Evolutionary conservation across 768 basidiomycete species (phyloP), one percentile per base, ranked within the genome.

Genomic region (Podaxis pistillaris): DNA sequence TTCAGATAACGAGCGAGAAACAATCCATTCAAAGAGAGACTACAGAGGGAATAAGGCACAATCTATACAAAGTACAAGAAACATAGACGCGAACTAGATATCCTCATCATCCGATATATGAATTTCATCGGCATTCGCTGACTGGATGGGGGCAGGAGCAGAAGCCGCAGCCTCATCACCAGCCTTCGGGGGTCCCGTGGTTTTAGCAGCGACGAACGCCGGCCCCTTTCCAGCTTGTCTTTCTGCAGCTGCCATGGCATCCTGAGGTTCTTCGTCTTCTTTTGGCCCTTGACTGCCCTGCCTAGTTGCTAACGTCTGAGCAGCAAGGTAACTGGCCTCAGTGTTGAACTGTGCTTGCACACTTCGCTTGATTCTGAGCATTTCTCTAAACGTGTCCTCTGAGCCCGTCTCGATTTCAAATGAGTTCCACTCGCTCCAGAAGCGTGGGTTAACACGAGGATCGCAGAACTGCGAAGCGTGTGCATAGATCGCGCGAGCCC

Each of bases 321-420:
- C 96, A 7, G 93, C 93, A 60, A 97, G 79, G 74, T 94, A 96
- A 49, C 90, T 91, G 51, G 90, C 91, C 75, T 98, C 96, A 2
- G 97, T 99, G 74, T 99, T 98, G 82, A 97, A 99, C 71, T 95
- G 93, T 28, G 96, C 95, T 75, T 99, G 97, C 15, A 99, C 97
- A 68, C 96, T 95, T 62, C 97, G 88, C 77, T 96, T 97, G 80
- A 98, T 97, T 40, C 96, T 88, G 63, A 94, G 73, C 91, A 93
- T 94, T 77, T 93, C 92, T 65, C 89, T 82, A 88, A 99, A 99
- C 0, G 97, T 99, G 72, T 99, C 97, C 74, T 99, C 97, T 1
- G 94, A 96, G 1, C 97, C 97, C 2, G 95, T 97, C 73, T 98
- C 97, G 70, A 98, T 94, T 76, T 99, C 97, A 78, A 98, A 99